Base-by-base conservation (phyloP, 2,329 filamentous ascomycete species). In the Zalaria obscura region DNA sequence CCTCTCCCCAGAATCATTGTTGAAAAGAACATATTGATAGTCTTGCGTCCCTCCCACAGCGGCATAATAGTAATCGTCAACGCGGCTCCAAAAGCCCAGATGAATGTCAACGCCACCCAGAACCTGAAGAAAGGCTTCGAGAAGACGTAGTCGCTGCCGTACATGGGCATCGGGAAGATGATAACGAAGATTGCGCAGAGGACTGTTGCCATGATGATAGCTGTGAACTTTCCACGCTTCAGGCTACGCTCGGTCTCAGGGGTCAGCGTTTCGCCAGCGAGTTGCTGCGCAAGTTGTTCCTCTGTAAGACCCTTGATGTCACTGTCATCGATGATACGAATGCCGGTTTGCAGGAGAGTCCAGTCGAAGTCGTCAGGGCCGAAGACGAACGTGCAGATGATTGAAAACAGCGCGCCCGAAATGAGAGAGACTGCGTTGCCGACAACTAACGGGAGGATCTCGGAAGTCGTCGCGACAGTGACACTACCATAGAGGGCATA, bases 11-110 rank as follows among this genome's bases (percentile, higher is more conserved):
- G 7, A n/a, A 32, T 32, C 29, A 32, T 32, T 2, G 29, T 32
- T 2, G 29, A 32, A 10, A 31, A 27, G 26, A 35, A 39, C 25
- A 27, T n/a, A 18, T 34, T 11, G 26, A 49, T 43, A 2, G 46
- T 39, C 18, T 38, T 37, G 18, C 48, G 27, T 1, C 48, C 47
- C 36, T 54, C 47, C 49, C 50, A 51, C 8, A 54, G 39, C 7
- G 52, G 52, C 9, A 54, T 37, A 10, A 54, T 31, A 2, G 46
- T 50, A 39, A 52, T 52, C 3, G 44, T 46, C 4, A 40, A 43
- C 1, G 50, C 43, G 5, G 52, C 52, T 32, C 46, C 50, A 43
- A 52, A 49, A 32, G 49, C 49, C 52, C 51, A 54, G 4, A 55
- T 25, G 34, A 55, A 53, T 4, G 47, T 45, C 4, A 54, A 43